Conservation (phyloP, 108 stramenopile species). For the Skeletonema costatum region DNA sequence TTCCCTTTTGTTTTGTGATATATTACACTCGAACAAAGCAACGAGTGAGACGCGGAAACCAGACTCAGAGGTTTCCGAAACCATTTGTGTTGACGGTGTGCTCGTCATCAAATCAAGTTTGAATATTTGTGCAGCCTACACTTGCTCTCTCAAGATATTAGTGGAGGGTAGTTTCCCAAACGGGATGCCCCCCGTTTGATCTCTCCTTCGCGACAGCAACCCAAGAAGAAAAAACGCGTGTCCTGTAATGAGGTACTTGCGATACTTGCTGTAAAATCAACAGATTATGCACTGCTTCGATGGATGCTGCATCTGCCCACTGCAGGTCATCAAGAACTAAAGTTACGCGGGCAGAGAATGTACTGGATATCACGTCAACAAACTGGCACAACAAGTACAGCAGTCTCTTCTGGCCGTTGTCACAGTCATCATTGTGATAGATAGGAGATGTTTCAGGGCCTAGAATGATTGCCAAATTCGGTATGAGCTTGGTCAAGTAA, state of each 20-base stretch:
- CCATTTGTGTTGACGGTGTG: not conserved
- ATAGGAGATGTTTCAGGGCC: too few species aligned
- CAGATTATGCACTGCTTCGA: slow-evolving; percentile 7
- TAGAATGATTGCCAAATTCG: too few species aligned
- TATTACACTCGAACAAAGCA: slow-evolving; percentile 4
- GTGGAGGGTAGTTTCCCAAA: slow-evolving; percentile 4
- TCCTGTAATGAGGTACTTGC: not conserved
- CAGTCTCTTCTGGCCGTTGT: slow-evolving; percentile 12
- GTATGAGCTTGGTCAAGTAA: too few species aligned
- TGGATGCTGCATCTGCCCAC: slow-evolving; percentile 20
- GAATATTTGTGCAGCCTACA: not conserved
- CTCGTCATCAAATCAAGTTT: slow-evolving; percentile 8
- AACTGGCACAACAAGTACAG: slow-evolving; percentile 19
- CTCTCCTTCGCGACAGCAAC: not conserved
- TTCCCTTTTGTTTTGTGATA: slow-evolving; percentile 25
- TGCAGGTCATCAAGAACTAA: not conserved
- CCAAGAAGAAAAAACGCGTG: not conserved
- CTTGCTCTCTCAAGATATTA: not conserved
- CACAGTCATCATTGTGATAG: not conserved
- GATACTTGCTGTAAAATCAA: not conserved
- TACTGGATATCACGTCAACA: slow-evolving; percentile 19
- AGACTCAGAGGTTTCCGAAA: slow-evolving; percentile 7
- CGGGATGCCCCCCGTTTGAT: slow-evolving; percentile 7
- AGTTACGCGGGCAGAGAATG: not conserved
- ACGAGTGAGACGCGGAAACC: slow-evolving; percentile 5